Base-by-base conservation (phyloP, 1,139 yeast genomes). In the Saccharomyces hybrid region DNA sequence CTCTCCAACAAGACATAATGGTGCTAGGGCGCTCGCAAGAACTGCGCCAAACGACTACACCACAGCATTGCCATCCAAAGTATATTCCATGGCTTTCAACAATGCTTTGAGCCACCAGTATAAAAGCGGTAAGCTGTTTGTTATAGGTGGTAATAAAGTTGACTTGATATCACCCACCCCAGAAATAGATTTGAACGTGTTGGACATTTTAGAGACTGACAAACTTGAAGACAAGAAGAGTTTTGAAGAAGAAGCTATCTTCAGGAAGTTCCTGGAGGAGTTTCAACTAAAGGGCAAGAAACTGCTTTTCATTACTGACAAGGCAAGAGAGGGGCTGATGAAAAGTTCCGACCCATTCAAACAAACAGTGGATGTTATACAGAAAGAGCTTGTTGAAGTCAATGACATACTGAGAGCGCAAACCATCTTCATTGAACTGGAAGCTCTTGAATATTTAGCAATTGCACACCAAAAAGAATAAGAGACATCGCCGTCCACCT, bases 31-130 rank as follows among this genome's bases (percentile, higher is more conserved):
- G 0, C 83, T 87, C 67, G 97, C 95, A 26, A 84, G 95, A 68
- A 80, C 80, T 56, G 97, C 97, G 14, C 96, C 96, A 50, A 95
- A 88, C 68, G 95, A 89, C 71, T 85, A 87, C 80, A 80, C 91
- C 44, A 87, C 97, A 3, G 82, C 79, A n/a, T 77, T 95, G 61
- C 96, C 96, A 21, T 69, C 71, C 29, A 85, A 88, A 68, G 78
- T 87, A 21, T 93, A 91, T 72, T 75, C 82, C 53, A 75, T 77
- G 62, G 98, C 97, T 2, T 75, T 87, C 64, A 82, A 88, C 64
- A 80, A 84, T 47, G 98, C 98, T 1, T 76, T 93, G 56, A 84
- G 95, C 61, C 83, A 84, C 59, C 86, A 83, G 61, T 93, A 88
- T 73, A 81, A 84, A 67, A 76, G 77, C 52, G 97, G 97, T 2